These are phyloP conservation scores for Trichoderma aggressivum DNA, from an alignment of 2,329 filamentous ascomycete genomes.

Conservation along the genomic window DNA sequence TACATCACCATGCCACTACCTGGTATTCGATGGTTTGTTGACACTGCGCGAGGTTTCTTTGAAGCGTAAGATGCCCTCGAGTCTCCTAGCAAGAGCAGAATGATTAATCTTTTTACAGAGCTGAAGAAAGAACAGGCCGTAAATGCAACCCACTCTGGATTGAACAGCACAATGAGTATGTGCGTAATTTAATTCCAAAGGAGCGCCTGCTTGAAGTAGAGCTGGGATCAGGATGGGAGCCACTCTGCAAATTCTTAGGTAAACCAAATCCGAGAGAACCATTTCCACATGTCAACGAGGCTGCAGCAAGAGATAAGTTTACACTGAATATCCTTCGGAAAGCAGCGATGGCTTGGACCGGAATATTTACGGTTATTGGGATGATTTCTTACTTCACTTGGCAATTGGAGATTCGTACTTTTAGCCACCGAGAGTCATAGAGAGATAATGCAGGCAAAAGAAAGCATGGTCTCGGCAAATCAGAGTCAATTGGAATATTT, in stretches of 20 bases:
- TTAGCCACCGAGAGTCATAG: background rate
- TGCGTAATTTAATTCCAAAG: constrained; percentile 14
- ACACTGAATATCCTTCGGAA: background rate
- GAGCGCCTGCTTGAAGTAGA: constrained; percentile 29
- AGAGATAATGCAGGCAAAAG: background rate
- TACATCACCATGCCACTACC: background rate
- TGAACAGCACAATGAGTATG: constrained; percentile 17
- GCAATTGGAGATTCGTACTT: background rate
- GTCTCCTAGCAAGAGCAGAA: background rate
- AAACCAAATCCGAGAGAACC: constrained; percentile 29
- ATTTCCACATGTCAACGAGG: constrained; percentile 31
- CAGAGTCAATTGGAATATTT: background rate
- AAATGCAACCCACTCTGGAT: background rate
- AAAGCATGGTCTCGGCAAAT: background rate
- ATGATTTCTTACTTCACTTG: background rate
- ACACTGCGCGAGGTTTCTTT: background rate
- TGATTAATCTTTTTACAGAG: background rate
- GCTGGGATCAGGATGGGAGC: constrained; percentile 36
- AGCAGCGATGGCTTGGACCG: background rate
- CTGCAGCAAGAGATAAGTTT: background rate
- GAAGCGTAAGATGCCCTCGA: background rate
- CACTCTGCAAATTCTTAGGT: constrained; percentile 36
- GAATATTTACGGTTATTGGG: background rate
- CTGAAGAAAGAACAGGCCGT: background rate
- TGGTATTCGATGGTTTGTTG: background rate